Evolutionary conservation across 2,329 filamentous ascomycete species (phyloP).

Genomic region (Penicillium sp.): DNA sequence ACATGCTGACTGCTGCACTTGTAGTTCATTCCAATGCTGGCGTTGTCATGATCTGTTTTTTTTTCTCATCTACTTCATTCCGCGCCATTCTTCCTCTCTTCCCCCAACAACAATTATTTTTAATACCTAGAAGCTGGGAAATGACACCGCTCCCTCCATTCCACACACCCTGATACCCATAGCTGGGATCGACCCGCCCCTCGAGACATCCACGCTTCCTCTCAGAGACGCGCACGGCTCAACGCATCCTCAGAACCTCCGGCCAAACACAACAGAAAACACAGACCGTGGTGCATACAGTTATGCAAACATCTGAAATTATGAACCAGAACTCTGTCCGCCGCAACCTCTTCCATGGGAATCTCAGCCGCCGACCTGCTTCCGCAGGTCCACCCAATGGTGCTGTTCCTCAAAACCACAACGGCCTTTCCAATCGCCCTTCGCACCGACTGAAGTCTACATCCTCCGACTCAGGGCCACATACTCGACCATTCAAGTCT

Average conservation of each 20-base stretch:
- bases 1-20: no score
- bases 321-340: slow-evolving; percentile 34
- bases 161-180: not conserved
- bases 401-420: slow-evolving; percentile 10
- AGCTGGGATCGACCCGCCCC: no score
- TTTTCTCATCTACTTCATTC: slow-evolving; percentile 2
- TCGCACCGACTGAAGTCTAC: slow-evolving; percentile 19
- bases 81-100: not conserved
- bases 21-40: not conserved
- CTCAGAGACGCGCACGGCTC: not conserved
- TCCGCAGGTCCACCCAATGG: slow-evolving; percentile 23
- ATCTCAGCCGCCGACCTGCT: slow-evolving; percentile 37
- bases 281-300: not conserved
- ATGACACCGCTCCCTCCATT: not conserved
- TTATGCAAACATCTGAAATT: not conserved
- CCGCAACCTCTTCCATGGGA: slow-evolving; percentile 39
- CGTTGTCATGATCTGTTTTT: not conserved
- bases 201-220: not conserved
- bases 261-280: not conserved
- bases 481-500: slow-evolving; percentile 16
- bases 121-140: not conserved
- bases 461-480: slow-evolving; percentile 16
- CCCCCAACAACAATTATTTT: slow-evolving; percentile 4
- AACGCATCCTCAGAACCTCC: not conserved
- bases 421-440: slow-evolving; percentile 18